These are phyloP conservation scores for Periconia sp. DNA, from an alignment of 2,329 filamentous ascomycete species.

Conservation along the genomic window DNA sequence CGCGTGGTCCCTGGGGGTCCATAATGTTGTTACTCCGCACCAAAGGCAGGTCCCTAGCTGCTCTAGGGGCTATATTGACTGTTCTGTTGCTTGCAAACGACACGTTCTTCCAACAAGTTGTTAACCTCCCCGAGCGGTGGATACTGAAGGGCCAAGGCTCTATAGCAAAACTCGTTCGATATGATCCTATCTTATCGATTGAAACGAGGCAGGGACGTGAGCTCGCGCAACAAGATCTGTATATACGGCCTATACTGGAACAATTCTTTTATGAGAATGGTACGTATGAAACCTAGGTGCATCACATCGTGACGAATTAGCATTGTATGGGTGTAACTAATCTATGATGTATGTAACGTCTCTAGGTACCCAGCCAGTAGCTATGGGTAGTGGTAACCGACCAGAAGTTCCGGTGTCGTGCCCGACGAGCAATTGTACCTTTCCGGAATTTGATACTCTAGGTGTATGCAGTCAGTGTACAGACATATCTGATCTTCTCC, in stretches of 20 bases:
- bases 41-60: constrained; percentile 21
- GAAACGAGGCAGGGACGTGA: not conserved
- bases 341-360: not conserved
- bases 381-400: constrained; percentile 16
- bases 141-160: constrained; percentile 2
- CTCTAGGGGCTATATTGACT: constrained; percentile 22
- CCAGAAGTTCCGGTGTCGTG: constrained; percentile 27
- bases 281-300: constrained; percentile 1
- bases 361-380: constrained; percentile 6
- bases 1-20: constrained; percentile 23
- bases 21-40: constrained; percentile 19
- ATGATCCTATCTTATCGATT: not conserved
- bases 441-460: constrained; percentile 21
- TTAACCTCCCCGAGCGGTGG: constrained; percentile 15
- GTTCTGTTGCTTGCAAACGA: constrained; percentile 25
- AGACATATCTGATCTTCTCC: not conserved
- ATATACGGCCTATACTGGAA: not conserved
- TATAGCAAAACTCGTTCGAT: not conserved
- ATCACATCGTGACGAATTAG: no score
- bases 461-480: constrained; percentile 20
- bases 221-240: not conserved
- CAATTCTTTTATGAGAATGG: not conserved
- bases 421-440: constrained; percentile 26
- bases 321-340: no score
- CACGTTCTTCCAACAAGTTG: constrained; percentile 36